Evolutionary conservation across 1,139 yeast species (phyloP).

Genomic region (Suhomyces panamericanus): DNA sequence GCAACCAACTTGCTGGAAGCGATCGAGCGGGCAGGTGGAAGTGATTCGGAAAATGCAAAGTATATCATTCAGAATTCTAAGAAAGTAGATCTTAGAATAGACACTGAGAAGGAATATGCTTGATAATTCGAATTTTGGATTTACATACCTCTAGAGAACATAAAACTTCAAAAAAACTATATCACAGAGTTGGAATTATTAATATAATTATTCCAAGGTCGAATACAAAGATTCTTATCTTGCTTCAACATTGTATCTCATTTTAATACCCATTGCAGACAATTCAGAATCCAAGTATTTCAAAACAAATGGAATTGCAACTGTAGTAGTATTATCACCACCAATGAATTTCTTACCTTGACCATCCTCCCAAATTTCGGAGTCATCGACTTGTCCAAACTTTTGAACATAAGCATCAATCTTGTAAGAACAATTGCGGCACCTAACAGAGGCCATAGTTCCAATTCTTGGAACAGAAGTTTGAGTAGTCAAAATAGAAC

Average conservation of each 20-base stretch:
- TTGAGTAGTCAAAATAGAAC: slow-evolving; percentile 87
- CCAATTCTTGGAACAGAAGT: slow-evolving; percentile 91
- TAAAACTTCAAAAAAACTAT: neutral
- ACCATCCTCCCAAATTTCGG: slow-evolving; percentile 97
- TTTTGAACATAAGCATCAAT: slow-evolving; percentile 44
- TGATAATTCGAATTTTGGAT: too few relatives aligned
- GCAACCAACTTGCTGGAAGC: slow-evolving; percentile 60
- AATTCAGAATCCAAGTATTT: slow-evolving; percentile 93
- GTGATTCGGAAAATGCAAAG: slow-evolving; percentile 69
- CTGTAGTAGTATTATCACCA: slow-evolving; percentile 88
- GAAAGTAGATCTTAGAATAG: slow-evolving; percentile 1
- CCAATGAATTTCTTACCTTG: slow-evolving; percentile 89
- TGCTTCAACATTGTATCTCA: slow-evolving; percentile 69
- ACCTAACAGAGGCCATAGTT: slow-evolving; percentile 70
- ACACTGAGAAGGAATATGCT: neutral
- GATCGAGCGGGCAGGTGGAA: slow-evolving; percentile 57
- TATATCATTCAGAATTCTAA: slow-evolving; percentile 48
- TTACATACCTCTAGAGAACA: neutral
- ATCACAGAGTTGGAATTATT: neutral
- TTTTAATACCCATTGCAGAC: slow-evolving; percentile 96
- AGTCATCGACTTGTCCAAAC: slow-evolving; percentile 57
- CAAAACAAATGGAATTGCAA: slow-evolving; percentile 95
- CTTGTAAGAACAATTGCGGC: slow-evolving; percentile 86
- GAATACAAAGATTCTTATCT: neutral
- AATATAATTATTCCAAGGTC: neutral